Evolutionary conservation across 2,329 filamentous ascomycete species (phyloP).

Genomic region (Biscogniauxia sp.): DNA sequence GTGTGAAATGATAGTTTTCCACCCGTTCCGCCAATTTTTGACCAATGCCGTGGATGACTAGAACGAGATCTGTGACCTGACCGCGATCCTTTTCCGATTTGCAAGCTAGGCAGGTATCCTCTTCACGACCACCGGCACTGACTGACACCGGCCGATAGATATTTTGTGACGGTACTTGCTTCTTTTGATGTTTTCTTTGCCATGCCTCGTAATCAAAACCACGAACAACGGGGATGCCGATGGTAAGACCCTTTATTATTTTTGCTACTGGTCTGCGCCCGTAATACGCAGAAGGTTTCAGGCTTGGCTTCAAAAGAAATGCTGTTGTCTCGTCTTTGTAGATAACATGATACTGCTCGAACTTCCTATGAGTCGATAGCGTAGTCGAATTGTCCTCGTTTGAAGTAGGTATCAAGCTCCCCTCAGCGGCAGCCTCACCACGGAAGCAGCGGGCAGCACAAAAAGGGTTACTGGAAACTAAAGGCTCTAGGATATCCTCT

Average conservation of each 20-base stretch:
- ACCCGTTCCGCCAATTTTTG: constrained; percentile 94
- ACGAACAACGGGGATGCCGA: constrained; percentile 84
- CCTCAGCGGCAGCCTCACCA: constrained; percentile 58
- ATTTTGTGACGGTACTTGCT: constrained; percentile 32
- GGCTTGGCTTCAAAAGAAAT: constrained; percentile 80
- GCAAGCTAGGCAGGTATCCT: constrained; percentile 54
- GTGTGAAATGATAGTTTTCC: constrained; percentile 96
- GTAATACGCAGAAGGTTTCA: constrained; percentile 83
- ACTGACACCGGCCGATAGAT: constrained; percentile 23
- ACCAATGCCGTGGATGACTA: constrained; percentile 93
- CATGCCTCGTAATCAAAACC: constrained; percentile 80
- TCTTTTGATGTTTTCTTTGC: constrained; percentile 65
- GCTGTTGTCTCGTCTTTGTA: constrained; percentile 77
- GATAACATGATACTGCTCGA: constrained; percentile 76
- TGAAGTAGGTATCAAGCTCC: constrained; percentile 33
- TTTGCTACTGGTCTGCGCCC: constrained; percentile 77
- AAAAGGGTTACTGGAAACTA: constrained; percentile 53
- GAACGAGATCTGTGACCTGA: constrained; percentile 79
- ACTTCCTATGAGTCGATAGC: constrained; percentile 53
- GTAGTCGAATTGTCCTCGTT: constrained; percentile 39
- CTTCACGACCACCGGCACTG: constrained; percentile 25
- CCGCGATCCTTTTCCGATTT: constrained; percentile 60
- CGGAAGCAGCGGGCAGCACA: constrained; percentile 60
- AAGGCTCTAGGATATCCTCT: constrained; percentile 34
- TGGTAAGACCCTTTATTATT: constrained; percentile 76